Evolutionary conservation across 2,329 filamentous ascomycete genomes (phyloP).

Genomic region (Verticillium nonalfalfae): DNA sequence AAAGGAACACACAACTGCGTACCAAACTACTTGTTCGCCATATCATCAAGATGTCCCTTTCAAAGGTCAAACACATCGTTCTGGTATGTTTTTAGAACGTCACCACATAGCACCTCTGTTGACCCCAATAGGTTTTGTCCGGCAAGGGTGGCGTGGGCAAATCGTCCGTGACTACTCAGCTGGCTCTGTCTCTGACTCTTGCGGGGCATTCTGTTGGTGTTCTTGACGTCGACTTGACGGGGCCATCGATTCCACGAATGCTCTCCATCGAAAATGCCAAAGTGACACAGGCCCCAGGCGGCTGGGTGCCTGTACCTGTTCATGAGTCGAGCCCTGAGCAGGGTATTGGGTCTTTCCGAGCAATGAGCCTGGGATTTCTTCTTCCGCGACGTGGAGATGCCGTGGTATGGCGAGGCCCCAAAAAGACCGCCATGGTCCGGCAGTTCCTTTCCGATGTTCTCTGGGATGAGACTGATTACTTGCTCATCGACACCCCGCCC

Average conservation of each 20-base stretch:
- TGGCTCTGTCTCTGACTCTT: slow-evolving; percentile 81
- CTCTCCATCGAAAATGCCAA: slow-evolving; percentile 85
- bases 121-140: slow-evolving; percentile 59
- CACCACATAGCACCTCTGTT: slow-evolving; percentile 1
- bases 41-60: slow-evolving; percentile 48
- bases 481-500: slow-evolving; percentile 92
- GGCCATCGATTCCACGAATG: slow-evolving; percentile 92
- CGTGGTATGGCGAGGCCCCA: slow-evolving; percentile 95
- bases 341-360: slow-evolving; percentile 60
- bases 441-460: slow-evolving; percentile 91
- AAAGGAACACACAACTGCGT: not conserved
- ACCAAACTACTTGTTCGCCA: not conserved
- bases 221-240: slow-evolving; percentile 92
- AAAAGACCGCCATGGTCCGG: slow-evolving; percentile 98
- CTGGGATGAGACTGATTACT: slow-evolving; percentile 83
- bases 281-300: slow-evolving; percentile 83
- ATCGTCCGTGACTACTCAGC: slow-evolving; percentile 93
- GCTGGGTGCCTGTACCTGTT: slow-evolving; percentile 86
- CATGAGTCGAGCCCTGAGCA: slow-evolving; percentile 52
- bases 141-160: slow-evolving; percentile 98
- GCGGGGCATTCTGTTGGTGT: slow-evolving; percentile 87
- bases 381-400: slow-evolving; percentile 78
- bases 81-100: slow-evolving; percentile 43
- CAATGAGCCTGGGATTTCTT: slow-evolving; percentile 92
- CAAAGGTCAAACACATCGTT: slow-evolving; percentile 70